Percentiles rank a stretch among this genome's conserved stretches.
phyloP scores from a whole-genome alignment of 2,329 filamentous ascomycete genomes.

The Verticillium tricorpus region DNA sequence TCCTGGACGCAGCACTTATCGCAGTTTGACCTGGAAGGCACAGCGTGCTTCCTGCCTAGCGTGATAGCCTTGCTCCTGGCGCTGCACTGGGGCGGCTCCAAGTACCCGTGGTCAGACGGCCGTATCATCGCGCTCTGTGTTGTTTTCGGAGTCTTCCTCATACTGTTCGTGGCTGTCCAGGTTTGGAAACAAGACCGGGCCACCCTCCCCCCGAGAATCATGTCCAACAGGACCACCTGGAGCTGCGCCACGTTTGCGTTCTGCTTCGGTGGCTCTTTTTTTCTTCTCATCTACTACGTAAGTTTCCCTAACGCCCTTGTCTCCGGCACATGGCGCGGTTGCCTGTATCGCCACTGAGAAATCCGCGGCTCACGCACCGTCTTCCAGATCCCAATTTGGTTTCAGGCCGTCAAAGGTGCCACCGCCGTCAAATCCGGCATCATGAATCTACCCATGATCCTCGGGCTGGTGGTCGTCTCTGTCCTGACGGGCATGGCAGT shows the following conservation, averaged over 20 bases:
- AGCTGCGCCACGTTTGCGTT: constrained; percentile 28
- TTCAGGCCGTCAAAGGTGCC: constrained; percentile 37
- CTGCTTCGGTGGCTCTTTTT: constrained; percentile 29
- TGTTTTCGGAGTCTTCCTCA: background rate
- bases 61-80: constrained; percentile 45
- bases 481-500: constrained; percentile 28
- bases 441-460: constrained; percentile 33
- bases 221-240: constrained; percentile 34
- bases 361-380: no score
- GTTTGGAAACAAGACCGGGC: constrained; percentile 37
- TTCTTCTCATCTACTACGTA: constrained; percentile 27
- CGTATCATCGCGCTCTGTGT: background rate
- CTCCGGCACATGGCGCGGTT: no score
- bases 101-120: constrained; percentile 17
- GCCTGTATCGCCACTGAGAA: no score
- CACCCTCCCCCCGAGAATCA: constrained; percentile 37
- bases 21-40: constrained; percentile 19
- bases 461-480: constrained; percentile 29
- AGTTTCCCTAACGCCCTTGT: no score
- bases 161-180: constrained; percentile 22
- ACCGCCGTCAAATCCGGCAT: constrained; percentile 33
- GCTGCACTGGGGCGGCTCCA: constrained; percentile 43
- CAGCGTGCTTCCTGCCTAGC: constrained; percentile 25
- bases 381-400: constrained; percentile 34
- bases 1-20: constrained; percentile 13